Evolutionary conservation across 1,284 basidiomycete genomes (phyloP).

Genomic region (Cryptococcus sp.): DNA sequence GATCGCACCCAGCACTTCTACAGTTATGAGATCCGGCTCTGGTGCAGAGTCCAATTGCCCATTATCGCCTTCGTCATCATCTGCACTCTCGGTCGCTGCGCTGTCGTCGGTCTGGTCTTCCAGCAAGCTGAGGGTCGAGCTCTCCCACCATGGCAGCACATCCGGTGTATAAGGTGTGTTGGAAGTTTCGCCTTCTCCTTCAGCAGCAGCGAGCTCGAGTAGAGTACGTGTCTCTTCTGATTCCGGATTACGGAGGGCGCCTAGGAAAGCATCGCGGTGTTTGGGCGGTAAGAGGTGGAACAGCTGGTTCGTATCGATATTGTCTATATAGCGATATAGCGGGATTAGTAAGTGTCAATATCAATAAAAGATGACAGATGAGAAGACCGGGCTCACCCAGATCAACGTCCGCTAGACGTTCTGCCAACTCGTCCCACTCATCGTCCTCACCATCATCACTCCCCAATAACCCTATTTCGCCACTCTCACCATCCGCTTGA

Average conservation of each 20-base stretch:
- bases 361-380: neutral
- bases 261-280: constrained; percentile 48
- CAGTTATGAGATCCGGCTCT: constrained; percentile 9
- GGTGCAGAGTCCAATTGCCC: constrained; percentile 1
- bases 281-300: constrained; percentile 45
- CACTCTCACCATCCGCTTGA: constrained; percentile 33
- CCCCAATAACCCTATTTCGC: constrained; percentile 22
- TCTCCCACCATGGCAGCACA: constrained; percentile 40
- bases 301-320: constrained; percentile 47
- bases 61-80: neutral
- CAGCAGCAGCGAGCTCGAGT: constrained; percentile 29
- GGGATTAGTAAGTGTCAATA: neutral
- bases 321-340: constrained; percentile 26
- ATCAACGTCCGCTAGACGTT: constrained; percentile 39
- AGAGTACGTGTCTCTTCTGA: constrained; percentile 38
- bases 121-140: neutral
- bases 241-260: constrained; percentile 42
- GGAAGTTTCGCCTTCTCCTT: constrained; percentile 1
- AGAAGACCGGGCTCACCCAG: constrained; percentile 33
- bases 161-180: constrained; percentile 9
- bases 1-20: constrained; percentile 8
- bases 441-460: constrained; percentile 34
- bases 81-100: constrained; percentile 8
- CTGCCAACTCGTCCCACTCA: constrained; percentile 33
- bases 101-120: no score